These are phyloP conservation scores for Gynostemma pentaphyllum DNA, from an alignment of 306 rosid genomes.

Conservation along the genomic window DNA sequence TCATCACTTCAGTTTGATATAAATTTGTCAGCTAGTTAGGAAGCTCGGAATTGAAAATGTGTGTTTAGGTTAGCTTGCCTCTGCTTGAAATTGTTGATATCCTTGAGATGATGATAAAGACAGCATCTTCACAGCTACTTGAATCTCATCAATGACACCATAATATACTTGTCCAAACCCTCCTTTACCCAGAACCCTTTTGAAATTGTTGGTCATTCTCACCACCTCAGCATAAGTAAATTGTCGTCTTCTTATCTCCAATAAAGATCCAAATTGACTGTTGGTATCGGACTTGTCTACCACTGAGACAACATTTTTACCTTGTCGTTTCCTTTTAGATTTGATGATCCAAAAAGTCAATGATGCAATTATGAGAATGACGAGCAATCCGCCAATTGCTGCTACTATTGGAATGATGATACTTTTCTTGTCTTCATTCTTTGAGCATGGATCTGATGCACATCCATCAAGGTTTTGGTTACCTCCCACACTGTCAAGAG, in stretches of 20 bases:
- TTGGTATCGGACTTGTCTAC: background rate
- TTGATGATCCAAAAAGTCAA: slow-evolving; percentile 3
- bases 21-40: background rate
- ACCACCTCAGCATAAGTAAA: slow-evolving; percentile 29
- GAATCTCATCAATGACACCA: slow-evolving; percentile 27
- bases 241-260: slow-evolving; percentile 22
- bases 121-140: slow-evolving; percentile 49
- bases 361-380: background rate
- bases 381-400: slow-evolving; percentile 4
- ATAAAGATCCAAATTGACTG: background rate
- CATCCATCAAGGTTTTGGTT: slow-evolving; percentile 21
- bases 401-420: slow-evolving; percentile 6
- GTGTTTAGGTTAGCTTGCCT: slow-evolving; percentile 22
- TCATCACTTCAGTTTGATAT: background rate
- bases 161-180: slow-evolving; percentile 45
- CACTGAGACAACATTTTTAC: background rate
- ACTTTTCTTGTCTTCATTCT: slow-evolving; percentile 5
- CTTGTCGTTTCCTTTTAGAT: slow-evolving; percentile 1
- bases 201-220: slow-evolving; percentile 29
- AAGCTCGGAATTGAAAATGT: background rate
- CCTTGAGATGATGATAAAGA: slow-evolving; percentile 21
- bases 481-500: slow-evolving; percentile 21
- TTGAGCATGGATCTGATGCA: slow-evolving; percentile 26
- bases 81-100: slow-evolving; percentile 31
- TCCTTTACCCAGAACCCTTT: slow-evolving; percentile 39